Evolutionary conservation across 2,329 filamentous ascomycete species (phyloP), one percentile per base, ranked within the genome.

Genomic region (Aspergillus sp.): DNA sequence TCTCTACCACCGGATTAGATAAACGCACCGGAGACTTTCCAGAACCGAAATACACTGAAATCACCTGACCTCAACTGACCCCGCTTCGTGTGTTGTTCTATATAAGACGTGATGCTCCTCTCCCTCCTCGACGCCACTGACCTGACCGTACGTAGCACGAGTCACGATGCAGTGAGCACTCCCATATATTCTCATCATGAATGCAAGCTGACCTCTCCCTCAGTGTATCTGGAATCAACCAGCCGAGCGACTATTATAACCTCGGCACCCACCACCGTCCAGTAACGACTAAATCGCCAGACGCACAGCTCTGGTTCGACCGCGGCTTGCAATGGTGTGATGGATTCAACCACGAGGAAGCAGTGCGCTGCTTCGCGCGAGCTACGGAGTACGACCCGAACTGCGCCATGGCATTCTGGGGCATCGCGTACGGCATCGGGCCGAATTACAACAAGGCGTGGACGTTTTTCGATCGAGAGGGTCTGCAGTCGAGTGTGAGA

Each of bases 391-490:
- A 52, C 28, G 65, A 67, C 43, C 46, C 56, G 4, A 50, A 50
- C 5, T 67, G 62, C 42, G 60, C 60, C 1, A 61, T 67, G 53
- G 65, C 64, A 7, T 60, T 60, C 32, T 67, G 64, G 64, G 64
- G 64, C 4, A 45, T 65, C 7, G 63, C 85, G 0, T 88, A 84
- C 58, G 73, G 81, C 0, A 64, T 83, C 0, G 86, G 85, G 0
- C 85, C 85, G 2, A 88, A 90, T 57, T 83, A 85, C 64, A 86
- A 89, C 69, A 87, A 88, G 58, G 80, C 84, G 0, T 88, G 85
- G 85, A 75, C 77, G 10, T 72, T 78, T 7, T 88, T 88, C 52
- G 83, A 84, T 47, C 64, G 73, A 1, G 64, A 70, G 0, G 85
- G 88, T 52, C 69, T 81, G 2, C 62, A 69, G 9, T 60, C 26